Evolutionary conservation across 2,329 filamentous ascomycete genomes (phyloP), one percentile per base, ranked within the genome.

Genomic region (Calycina marina): DNA sequence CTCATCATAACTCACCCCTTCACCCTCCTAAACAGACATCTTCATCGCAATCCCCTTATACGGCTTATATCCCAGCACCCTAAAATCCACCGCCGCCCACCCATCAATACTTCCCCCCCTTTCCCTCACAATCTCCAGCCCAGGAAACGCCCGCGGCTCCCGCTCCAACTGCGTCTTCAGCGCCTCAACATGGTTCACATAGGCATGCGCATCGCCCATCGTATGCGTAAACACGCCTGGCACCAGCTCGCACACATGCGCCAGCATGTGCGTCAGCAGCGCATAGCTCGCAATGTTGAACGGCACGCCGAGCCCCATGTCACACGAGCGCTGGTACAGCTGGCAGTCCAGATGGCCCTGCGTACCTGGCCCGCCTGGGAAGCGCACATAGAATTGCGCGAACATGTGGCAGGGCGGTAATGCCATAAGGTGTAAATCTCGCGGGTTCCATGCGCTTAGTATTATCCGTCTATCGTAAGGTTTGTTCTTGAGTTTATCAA

Each of bases 271-370:
- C 25, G 86, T 93, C 25, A 96, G 64, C 35, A 96, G 63, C 18
- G 88, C 85, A 58, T 98, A 96, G 42, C 74, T 82, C 1, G 88
- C 90, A 48, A 98, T 96, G 56, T 98, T 98, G 65, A 98, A 96
- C 1, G 90, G 90, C 16, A 96, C 85, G 4, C 48, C 90, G 1
- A 98, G 73, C 0, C 90, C 90, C 83, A 96, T 94, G 54, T 98
- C 90, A 59, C 86, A 94, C 4, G 77, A 85, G 4, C 90, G 69
- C 60, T 98, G 90, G 57, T 98, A 98, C 3, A 98, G 60, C 48
- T 92, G 73, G 47, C 85, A 93, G 52, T 90, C 79, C 13, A 98
- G 61, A 28, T 77, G 72, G 3, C 84, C 86, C 49, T 70, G 69
- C 6, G 54, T 52, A 42, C 63, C 39, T 40, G 29, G 26, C 40